These are phyloP conservation scores for Cordyceps pruinosa DNA, from an alignment of 2,329 filamentous ascomycete species.

Conservation along the genomic window DNA sequence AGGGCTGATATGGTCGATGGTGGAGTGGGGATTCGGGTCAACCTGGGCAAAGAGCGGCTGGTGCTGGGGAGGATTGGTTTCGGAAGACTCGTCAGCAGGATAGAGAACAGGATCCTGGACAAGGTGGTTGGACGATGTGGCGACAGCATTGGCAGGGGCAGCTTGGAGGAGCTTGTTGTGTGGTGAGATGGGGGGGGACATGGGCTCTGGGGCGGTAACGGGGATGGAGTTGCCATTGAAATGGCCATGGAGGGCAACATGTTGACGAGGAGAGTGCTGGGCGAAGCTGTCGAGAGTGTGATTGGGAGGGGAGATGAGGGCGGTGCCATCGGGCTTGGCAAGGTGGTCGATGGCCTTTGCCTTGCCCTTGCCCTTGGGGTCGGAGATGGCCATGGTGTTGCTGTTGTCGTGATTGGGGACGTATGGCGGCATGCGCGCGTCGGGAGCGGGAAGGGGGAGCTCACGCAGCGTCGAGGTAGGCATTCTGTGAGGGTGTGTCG, in stretches of 20 bases:
- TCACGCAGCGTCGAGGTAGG: conserved; percentile 19
- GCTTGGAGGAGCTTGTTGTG: conserved; percentile 35
- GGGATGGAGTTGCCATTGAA: conserved; percentile 22
- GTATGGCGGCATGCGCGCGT: conserved; percentile 24
- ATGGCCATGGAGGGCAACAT: conserved; percentile 14
- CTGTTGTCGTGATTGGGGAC: conserved; percentile 32
- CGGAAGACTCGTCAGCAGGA: conserved; percentile 37
- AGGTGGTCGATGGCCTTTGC: no score
- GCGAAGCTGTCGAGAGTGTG: conserved; percentile 47
- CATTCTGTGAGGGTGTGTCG: conserved; percentile 4
- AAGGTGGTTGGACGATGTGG: conserved; percentile 23
- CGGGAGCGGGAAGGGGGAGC: conserved; percentile 19
- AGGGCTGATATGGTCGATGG: conserved; percentile 45
- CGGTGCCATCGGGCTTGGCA: no score
- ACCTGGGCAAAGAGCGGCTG: conserved; percentile 44
- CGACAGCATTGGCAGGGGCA: conserved; percentile 20
- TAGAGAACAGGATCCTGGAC: conserved; percentile 54
- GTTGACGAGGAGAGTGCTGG: conserved; percentile 15
- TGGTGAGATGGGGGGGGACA: conserved; percentile 53
- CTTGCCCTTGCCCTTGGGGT: no score
- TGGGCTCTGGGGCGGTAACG: conserved; percentile 31
- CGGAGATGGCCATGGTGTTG: conserved; percentile 40
- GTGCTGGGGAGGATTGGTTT: conserved; percentile 35
- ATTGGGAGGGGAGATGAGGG: conserved; percentile 56
- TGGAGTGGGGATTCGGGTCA: conserved; percentile 33